Base-by-base conservation (phyloP, 1,284 basidiomycete species). In the Peniophora sp. region DNA sequence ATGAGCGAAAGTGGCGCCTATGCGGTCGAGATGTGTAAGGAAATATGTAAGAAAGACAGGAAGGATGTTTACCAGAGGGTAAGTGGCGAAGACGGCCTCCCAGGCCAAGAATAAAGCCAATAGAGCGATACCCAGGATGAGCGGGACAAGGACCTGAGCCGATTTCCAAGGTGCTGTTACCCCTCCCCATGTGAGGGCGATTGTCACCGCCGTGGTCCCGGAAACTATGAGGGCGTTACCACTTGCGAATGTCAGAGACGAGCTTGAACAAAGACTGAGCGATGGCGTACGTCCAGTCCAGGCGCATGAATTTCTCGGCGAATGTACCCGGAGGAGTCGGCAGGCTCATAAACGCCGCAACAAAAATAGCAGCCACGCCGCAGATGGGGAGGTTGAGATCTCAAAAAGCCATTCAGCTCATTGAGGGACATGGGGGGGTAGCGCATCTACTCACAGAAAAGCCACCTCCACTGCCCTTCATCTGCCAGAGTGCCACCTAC, bases 201-300 rank as follows among this genome's bases (percentile, higher is more conserved):
- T 57, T 24, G 66, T 60, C 18, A 52, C 55, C 3, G 64, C 55
- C 18, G 55, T 57, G 2, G 69, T 61, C 12, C 58, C 55, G 3
- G 55, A 60, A 15, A 71, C 66, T 43, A 72, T 57, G 3, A 73
- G 48, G 1, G 61, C 23, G 53, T 69, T 70, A 5, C 71, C 71
- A 11, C 70, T 72, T n/a, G n/a, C n/a, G n/a, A n/a, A n/a, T n/a
- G n/a, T n/a, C n/a, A n/a, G n/a, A n/a, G n/a, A n/a, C n/a, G n/a
- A n/a, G n/a, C n/a, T n/a, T n/a, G n/a, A n/a, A n/a, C n/a, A n/a
- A n/a, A n/a, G n/a, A n/a, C n/a, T n/a, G n/a, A n/a, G n/a, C n/a
- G n/a, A n/a, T n/a, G 11, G 60, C 69, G 39, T 52, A 70, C 68
- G 68, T 59, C 70, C 70, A 72, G 54, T 74, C 71, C 24, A 73